Conservation (phyloP, 1,284 basidiomycete species). For the Hortiboletus rubellus region DNA sequence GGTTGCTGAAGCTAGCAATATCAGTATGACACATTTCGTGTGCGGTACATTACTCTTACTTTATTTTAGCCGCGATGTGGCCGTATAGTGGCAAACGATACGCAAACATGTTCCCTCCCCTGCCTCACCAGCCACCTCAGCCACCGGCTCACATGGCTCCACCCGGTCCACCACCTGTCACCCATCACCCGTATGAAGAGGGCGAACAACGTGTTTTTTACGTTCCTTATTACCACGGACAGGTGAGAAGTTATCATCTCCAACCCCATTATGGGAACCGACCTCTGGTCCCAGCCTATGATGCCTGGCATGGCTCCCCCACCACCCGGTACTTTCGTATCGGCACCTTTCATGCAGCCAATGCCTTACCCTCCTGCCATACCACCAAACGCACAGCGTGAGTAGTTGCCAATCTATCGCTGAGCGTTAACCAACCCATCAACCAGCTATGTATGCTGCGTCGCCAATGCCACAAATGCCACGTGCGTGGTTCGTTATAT, state of each 20-base stretch:
- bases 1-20: conserved; percentile 69
- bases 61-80: conserved; percentile 68
- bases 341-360: conserved; percentile 74
- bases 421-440: neutral
- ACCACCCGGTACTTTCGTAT: conserved; percentile 74
- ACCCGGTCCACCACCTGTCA: conserved; percentile 63
- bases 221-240: conserved; percentile 70
- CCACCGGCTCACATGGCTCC: conserved; percentile 67
- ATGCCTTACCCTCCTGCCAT: conserved; percentile 78
- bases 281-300: conserved; percentile 52
- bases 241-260: conserved; percentile 45
- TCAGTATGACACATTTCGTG: conserved; percentile 54
- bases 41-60: conserved; percentile 1
- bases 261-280: neutral
- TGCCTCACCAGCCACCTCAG: conserved; percentile 55
- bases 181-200: conserved; percentile 74
- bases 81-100: conserved; percentile 88
- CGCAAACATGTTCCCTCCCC: conserved; percentile 70
- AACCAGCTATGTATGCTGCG: conserved; percentile 73
- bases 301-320: conserved; percentile 80
- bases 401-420: neutral
- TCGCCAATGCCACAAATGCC: conserved; percentile 82
- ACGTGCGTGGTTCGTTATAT: conserved; percentile 49
- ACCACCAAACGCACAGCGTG: conserved; percentile 66
- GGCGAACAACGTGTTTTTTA: conserved; percentile 67